Conservation (phyloP, 2,329 filamentous ascomycete genomes). For the Aspergillus tubingensis region DNA sequence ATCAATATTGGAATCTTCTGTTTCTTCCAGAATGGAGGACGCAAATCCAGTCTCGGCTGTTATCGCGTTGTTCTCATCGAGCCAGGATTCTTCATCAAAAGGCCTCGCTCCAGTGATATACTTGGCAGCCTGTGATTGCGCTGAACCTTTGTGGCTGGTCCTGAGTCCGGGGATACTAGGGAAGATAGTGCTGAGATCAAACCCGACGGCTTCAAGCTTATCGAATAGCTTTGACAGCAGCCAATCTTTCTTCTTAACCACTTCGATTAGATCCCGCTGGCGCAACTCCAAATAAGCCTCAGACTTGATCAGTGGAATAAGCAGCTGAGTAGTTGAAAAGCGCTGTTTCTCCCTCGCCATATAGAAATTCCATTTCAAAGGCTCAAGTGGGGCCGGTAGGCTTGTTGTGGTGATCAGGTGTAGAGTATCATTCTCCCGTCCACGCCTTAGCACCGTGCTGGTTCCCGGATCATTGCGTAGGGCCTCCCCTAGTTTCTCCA, state of each 20-base stretch:
- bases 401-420: conserved; percentile 50
- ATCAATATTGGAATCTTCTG: conserved; percentile 17
- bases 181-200: conserved; percentile 60
- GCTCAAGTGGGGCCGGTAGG: conserved; percentile 56
- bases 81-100: conserved; percentile 56
- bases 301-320: conserved; percentile 56
- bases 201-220: conserved; percentile 57
- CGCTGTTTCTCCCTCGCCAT: conserved; percentile 45
- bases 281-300: conserved; percentile 51
- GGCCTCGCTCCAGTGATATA: conserved; percentile 57
- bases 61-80: conserved; percentile 26
- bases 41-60: conserved; percentile 24
- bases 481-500: conserved; percentile 57
- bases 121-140: conserved; percentile 54
- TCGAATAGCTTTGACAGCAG: conserved; percentile 60
- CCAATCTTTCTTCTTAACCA: conserved; percentile 60
- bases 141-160: conserved; percentile 45
- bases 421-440: conserved; percentile 39
- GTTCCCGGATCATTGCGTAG: conserved; percentile 40
- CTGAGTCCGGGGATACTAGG: conserved; percentile 54
- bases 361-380: conserved; percentile 55
- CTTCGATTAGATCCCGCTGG: conserved; percentile 51
- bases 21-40: conserved; percentile 28
- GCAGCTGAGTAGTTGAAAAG: conserved; percentile 51
- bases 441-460: conserved; percentile 32